phyloP scores from a whole-genome alignment of 164 flowering plant genomes.

The Litsea cubeba region DNA sequence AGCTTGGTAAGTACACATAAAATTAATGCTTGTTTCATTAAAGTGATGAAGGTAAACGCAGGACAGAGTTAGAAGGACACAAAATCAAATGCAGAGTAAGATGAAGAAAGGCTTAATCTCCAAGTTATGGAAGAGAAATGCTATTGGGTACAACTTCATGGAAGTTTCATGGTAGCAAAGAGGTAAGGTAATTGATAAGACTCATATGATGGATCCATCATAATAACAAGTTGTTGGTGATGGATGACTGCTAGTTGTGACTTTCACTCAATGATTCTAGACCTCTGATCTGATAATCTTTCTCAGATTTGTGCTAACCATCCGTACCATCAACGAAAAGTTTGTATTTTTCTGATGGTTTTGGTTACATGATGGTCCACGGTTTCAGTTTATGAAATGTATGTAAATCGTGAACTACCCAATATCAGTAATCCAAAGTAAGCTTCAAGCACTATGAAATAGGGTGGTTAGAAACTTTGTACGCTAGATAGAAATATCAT shows the following conservation, averaged over 20 bases:
- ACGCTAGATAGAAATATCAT: neutral
- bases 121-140: no score
- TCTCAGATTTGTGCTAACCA: neutral
- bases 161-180: neutral
- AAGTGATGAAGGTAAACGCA: neutral
- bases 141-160: no score
- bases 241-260: no score
- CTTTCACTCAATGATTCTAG: neutral
- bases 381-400: neutral
- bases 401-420: neutral
- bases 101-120: no score
- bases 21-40: no score
- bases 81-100: neutral
- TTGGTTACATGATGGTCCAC: neutral
- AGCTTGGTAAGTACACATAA: neutral
- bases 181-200: neutral
- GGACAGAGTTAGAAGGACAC: neutral
- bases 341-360: neutral
- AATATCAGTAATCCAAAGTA: no score
- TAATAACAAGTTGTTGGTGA: no score
- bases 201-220: neutral
- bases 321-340: neutral
- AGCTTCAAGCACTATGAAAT: neutral
- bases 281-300: neutral
- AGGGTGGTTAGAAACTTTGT: neutral